Base-by-base conservation (phyloP, 352 stramenopile species). In the Blastocystis sp. region DNA sequence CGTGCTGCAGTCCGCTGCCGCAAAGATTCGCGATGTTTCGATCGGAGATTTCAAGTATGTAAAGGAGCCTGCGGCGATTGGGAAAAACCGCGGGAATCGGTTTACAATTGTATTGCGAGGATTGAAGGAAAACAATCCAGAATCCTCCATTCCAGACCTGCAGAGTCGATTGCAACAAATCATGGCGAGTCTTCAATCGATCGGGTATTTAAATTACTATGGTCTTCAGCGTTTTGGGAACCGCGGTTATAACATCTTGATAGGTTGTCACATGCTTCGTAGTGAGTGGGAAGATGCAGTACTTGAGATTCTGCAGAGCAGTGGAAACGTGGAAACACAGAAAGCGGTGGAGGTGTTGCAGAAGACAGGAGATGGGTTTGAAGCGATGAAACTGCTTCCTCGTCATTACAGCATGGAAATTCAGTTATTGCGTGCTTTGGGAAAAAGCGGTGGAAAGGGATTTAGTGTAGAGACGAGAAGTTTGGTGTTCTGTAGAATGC, bases 141-240 rank as follows among this genome's bases (percentile, higher is more conserved):
- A 56, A 30, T 30, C 26, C 13, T 43, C 59, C 16, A 24, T 43
- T 5, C n/a, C n/a, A n/a, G 43, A 24, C 7, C 45, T 63, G 7
- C 70, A 53, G 5, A 26, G 7, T 45, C 70, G 70, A 18, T 34
- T 88, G 59, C 24, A 20, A 8, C 4, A 18, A 1, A 43, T 78
- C 11, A 24, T 88, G 34, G 26, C 9, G 34, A 88, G 76, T 76
- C 43, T 88, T 11, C 64, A 39, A 13, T 16, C 24, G n/a, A 18
- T n/a, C n/a, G 76, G 76, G n/a, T 88, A 88, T 43, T 7, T 88
- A 26, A 88, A 88, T 24, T 88, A 88, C 43, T 88, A 88, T 24
- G 76, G 76, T 20, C 64, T 88, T 11, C 76, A 88, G 64, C 76
- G 76, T 9, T 88, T 88, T 39, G 76, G 76, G 62, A 88, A 88